These are phyloP conservation scores for Aegilops sharonensis DNA, from an alignment of 176 grass and related monocot species.

Conservation along the genomic window DNA sequence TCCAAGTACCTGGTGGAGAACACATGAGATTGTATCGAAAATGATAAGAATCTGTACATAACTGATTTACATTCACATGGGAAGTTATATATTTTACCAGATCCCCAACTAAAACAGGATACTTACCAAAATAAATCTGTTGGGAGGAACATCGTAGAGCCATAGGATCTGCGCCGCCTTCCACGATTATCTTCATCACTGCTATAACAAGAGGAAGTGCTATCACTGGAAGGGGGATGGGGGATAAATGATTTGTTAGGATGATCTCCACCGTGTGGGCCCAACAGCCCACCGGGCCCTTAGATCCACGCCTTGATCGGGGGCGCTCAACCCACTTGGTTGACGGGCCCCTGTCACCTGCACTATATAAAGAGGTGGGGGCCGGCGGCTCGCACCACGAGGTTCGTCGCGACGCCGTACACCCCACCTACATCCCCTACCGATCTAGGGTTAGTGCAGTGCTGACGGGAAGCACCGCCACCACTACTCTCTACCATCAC, in stretches of 20 bases:
- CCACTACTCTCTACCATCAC: no score
- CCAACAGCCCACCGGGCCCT: no score
- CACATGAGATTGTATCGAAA: background rate
- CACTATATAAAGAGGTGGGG: no score
- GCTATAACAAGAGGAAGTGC: slow-evolving; percentile 46
- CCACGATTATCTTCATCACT: slow-evolving; percentile 81
- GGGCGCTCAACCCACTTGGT: no score
- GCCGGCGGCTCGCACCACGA: no score
- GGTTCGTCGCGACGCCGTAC: no score
- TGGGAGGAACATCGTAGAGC: slow-evolving; percentile 61
- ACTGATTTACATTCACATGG: background rate
- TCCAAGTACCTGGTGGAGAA: slow-evolving; percentile 77
- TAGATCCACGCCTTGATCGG: no score
- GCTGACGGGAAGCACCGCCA: no score
- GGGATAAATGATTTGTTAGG: slow-evolving; percentile 10
- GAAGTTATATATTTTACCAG: background rate
- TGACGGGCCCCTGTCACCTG: no score
- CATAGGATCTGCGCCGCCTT: slow-evolving; percentile 67
- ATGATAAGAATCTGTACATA: slow-evolving; percentile 19
- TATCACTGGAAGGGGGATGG: slow-evolving; percentile 31
- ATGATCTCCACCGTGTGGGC: no score
- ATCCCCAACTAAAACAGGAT: background rate
- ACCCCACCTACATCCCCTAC: no score
- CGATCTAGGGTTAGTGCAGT: no score
- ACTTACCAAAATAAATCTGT: slow-evolving; percentile 98